Percentiles rank a stretch among this genome's conserved stretches.
These are phyloP conservation scores for Spatholobus suberectus DNA, from an alignment of 306 rosid genomes.

Conservation along the genomic window DNA sequence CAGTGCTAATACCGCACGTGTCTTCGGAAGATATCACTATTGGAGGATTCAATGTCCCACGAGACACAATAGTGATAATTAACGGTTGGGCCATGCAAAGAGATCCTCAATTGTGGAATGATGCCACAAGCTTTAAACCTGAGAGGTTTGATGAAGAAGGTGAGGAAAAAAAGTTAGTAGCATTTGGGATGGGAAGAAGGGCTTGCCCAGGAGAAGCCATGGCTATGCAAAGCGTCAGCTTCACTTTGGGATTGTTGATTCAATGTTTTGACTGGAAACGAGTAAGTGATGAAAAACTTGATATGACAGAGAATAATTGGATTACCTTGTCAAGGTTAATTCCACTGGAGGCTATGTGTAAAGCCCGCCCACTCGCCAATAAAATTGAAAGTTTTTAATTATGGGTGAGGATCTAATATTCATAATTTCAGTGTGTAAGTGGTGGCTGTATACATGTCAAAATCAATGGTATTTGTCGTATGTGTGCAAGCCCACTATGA, in stretches of 20 bases:
- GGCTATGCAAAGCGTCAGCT: not conserved
- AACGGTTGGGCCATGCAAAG: constrained; percentile 14
- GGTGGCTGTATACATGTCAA: no score
- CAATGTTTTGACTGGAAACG: constrained; percentile 38
- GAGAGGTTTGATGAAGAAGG: constrained; percentile 18
- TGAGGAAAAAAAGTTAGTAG: not conserved
- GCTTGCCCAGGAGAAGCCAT: constrained; percentile 15
- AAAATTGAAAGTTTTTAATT: not conserved
- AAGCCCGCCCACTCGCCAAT: not conserved
- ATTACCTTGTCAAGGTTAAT: not conserved
- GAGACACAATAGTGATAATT: not conserved
- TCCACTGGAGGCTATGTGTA: constrained; percentile 23
- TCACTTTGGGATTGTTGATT: constrained; percentile 14
- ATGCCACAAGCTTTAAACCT: not conserved
- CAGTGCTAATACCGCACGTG: not conserved
- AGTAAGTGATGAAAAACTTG: not conserved
- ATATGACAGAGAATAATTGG: constrained; percentile 2
- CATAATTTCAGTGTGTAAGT: no score
- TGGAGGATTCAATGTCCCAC: not conserved
- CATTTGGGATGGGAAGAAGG: constrained; percentile 11
- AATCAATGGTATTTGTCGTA: no score
- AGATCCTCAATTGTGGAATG: not conserved
- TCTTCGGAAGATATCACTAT: not conserved
- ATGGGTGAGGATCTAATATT: no score
- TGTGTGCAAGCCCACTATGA: no score